Conservation (phyloP, 2,329 filamentous ascomycete genomes). For the Monilinia fructigena region DNA sequence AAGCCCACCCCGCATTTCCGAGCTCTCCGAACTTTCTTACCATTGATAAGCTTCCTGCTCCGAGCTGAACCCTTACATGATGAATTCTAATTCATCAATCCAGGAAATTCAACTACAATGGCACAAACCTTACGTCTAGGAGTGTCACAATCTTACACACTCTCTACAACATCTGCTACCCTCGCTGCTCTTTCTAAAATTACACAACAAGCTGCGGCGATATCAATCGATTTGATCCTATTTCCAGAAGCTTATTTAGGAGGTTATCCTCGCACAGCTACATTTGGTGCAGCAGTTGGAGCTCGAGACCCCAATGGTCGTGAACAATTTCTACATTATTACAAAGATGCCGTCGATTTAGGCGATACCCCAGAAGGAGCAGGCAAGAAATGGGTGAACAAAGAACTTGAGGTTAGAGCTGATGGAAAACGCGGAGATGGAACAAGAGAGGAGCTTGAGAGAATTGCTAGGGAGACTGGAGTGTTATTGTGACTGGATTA, state of each 20-base stretch:
- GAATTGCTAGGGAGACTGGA: constrained; percentile 71
- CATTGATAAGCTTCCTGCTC: too few species aligned
- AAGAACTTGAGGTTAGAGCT: constrained; percentile 53
- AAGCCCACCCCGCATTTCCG: too few species aligned
- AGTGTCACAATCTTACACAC: constrained; percentile 52
- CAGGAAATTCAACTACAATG: constrained; percentile 25
- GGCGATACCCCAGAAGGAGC: constrained; percentile 74
- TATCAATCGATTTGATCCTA: constrained; percentile 66
- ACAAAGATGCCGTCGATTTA: constrained; percentile 74
- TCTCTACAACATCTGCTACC: constrained; percentile 52
- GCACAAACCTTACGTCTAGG: constrained; percentile 39
- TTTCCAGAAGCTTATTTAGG: constrained; percentile 92
- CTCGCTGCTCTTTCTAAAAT: constrained; percentile 64
- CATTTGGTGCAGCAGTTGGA: constrained; percentile 75
- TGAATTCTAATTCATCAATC: too few species aligned
- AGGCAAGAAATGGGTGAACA: constrained; percentile 69
- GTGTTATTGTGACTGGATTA: constrained; percentile 75
- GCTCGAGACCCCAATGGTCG: constrained; percentile 65
- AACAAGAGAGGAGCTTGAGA: constrained; percentile 76
- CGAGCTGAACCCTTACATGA: too few species aligned
- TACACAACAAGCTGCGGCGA: constrained; percentile 59
- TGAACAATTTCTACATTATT: constrained; percentile 81
- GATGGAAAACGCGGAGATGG: constrained; percentile 63
- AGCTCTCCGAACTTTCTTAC: too few species aligned
- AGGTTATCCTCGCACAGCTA: constrained; percentile 80